Evolutionary conservation across 1,139 yeast genomes (phyloP).

Genomic region (Candida sanyaensis): DNA sequence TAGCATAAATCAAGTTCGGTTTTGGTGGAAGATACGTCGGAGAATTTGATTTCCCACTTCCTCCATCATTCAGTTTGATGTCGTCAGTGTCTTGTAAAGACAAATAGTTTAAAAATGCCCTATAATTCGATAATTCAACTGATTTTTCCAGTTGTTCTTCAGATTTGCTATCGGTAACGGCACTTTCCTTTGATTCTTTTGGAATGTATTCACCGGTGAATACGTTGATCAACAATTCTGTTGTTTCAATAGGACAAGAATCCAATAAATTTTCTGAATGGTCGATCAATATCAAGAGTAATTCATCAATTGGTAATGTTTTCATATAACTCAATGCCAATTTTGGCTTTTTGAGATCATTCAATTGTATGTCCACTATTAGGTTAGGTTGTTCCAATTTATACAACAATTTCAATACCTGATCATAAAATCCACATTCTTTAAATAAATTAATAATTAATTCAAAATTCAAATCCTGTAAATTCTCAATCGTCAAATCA

Average conservation of each 20-base stretch:
- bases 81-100: slow-evolving; percentile 25
- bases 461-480: slow-evolving; percentile 62
- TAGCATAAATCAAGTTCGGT: slow-evolving; percentile 83
- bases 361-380: slow-evolving; percentile 75
- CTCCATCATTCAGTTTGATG: slow-evolving; percentile 12
- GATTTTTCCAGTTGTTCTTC: slow-evolving; percentile 14
- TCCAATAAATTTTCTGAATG: slow-evolving; percentile 69
- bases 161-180: slow-evolving; percentile 11
- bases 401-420: slow-evolving; percentile 72
- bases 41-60: slow-evolving; percentile 11
- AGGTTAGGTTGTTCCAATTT: slow-evolving; percentile 72
- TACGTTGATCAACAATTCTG: slow-evolving; percentile 77
- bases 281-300: slow-evolving; percentile 67
- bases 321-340: slow-evolving; percentile 68
- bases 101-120: slow-evolving; percentile 69
- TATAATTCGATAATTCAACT: slow-evolving; percentile 60
- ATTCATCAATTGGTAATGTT: slow-evolving; percentile 75
- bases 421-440: slow-evolving; percentile 69
- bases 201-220: slow-evolving; percentile 85
- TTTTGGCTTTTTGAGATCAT: slow-evolving; percentile 58
- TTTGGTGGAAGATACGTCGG: slow-evolving; percentile 92
- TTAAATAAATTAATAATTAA: slow-evolving; percentile 72
- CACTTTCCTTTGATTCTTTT: slow-evolving; percentile 13
- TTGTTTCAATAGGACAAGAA: slow-evolving; percentile 75
- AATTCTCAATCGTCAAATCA: slow-evolving; percentile 24